Conservation (phyloP, 1,284 basidiomycete species). For the Cryptococcus neoformans region DNA sequence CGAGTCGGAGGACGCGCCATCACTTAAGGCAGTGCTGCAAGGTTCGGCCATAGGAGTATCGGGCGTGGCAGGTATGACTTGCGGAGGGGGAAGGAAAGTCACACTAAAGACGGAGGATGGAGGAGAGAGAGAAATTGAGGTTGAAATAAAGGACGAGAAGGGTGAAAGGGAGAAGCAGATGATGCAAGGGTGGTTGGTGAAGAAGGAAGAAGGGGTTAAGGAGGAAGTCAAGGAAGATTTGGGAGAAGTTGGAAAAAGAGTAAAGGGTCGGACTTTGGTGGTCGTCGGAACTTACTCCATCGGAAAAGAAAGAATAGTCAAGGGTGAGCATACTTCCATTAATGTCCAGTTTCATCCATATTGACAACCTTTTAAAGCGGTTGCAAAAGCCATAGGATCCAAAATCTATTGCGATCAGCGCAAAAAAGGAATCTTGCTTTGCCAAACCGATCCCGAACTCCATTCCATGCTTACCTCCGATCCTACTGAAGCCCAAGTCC, state of each 20-base stretch:
- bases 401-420: conserved; percentile 87
- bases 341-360: not conserved
- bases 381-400: conserved; percentile 75
- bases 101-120: conserved; percentile 32
- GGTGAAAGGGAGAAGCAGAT: conserved; percentile 33
- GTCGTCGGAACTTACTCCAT: conserved; percentile 95
- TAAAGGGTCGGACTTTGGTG: conserved; percentile 58
- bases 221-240: conserved; percentile 35
- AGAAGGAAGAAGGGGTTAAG: conserved; percentile 40
- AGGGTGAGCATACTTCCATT: conserved; percentile 57
- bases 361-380: conserved; percentile 54
- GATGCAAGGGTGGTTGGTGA: conserved; percentile 52
- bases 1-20: conserved; percentile 20
- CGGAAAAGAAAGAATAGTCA: conserved; percentile 95
- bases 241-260: conserved; percentile 28
- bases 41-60: not conserved
- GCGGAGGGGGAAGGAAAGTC: conserved; percentile 7
- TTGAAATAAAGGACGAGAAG: conserved; percentile 20
- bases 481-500: conserved; percentile 71
- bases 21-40: conserved; percentile 43
- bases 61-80: not conserved
- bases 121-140: conserved; percentile 29
- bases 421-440: conserved; percentile 74
- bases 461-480: conserved; percentile 73
- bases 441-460: conserved; percentile 78